A percentile compares a stretch with the other conserved stretches of the same genome.
Conservation (phyloP, 176 grass and related monocot species). For the Zoysia pacifica region DNA sequence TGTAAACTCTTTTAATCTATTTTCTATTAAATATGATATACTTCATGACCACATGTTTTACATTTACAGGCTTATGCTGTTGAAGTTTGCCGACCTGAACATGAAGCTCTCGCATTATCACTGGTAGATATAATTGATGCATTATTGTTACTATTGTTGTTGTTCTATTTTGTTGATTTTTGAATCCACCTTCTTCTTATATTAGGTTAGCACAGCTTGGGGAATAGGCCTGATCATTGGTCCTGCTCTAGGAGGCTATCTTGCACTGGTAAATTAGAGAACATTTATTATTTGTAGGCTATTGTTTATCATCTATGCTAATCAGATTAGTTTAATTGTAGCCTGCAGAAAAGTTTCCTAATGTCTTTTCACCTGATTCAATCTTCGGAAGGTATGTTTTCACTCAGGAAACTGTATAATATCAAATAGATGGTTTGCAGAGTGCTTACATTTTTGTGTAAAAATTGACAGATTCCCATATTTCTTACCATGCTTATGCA, state of each 20-base stretch:
- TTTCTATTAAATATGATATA: slow-evolving; percentile 6
- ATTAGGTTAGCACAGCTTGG: slow-evolving; percentile 67
- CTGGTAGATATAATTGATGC: slow-evolving; percentile 46
- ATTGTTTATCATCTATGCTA: slow-evolving; percentile 14
- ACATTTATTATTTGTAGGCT: background rate
- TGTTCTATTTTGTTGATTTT: slow-evolving; percentile 8
- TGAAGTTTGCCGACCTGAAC: slow-evolving; percentile 83
- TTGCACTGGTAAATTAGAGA: slow-evolving; percentile 58
- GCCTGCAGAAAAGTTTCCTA: slow-evolving; percentile 94
- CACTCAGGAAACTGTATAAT: slow-evolving; percentile 14
- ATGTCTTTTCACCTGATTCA: slow-evolving; percentile 74
- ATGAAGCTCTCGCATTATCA: slow-evolving; percentile 84
- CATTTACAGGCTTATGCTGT: slow-evolving; percentile 76
- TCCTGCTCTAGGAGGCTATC: slow-evolving; percentile 86
- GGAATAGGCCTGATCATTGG: slow-evolving; percentile 84
- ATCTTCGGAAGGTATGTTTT: slow-evolving; percentile 66
- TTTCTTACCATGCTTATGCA: slow-evolving; percentile 79
- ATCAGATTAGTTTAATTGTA: slow-evolving; percentile 28
- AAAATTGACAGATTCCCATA: slow-evolving; percentile 74
- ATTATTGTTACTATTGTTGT: slow-evolving; percentile 5
- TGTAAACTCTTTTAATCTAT: background rate
- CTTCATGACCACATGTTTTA: slow-evolving; percentile 6
- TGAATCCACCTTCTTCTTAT: slow-evolving; percentile 26
- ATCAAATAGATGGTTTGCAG: slow-evolving; percentile 3
- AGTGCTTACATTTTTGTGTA: slow-evolving; percentile 30